Percentiles rank a stretch among this genome's conserved stretches.
phyloP scores from a whole-genome alignment of 257 asterid species.

The Plantago ovata region DNA sequence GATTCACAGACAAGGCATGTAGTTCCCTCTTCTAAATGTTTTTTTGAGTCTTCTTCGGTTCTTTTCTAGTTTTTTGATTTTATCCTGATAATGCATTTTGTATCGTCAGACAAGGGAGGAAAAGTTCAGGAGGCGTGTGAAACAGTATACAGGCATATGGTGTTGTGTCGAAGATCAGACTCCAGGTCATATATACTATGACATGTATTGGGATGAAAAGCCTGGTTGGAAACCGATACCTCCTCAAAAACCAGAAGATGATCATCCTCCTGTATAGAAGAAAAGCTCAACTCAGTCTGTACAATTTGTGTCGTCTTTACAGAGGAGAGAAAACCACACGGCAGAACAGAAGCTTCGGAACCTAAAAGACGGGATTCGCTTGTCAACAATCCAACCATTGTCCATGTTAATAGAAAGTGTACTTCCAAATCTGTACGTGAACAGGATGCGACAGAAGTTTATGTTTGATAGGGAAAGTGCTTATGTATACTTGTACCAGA shows the following conservation, averaged over 20 bases:
- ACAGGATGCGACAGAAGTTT: background rate
- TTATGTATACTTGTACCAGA: slow-evolving; percentile 13
- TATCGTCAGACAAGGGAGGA: slow-evolving; percentile 63
- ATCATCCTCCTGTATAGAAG: slow-evolving; percentile 75
- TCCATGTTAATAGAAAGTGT: slow-evolving; percentile 20
- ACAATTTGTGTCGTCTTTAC: background rate
- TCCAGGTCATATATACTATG: slow-evolving; percentile 89
- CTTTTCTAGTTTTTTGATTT: background rate
- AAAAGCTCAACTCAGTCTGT: slow-evolving; percentile 24
- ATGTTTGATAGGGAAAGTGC: slow-evolving; percentile 8
- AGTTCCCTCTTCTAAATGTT: slow-evolving; percentile 14
- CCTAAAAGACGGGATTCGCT: background rate
- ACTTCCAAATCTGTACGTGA: slow-evolving; percentile 7
- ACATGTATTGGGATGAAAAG: slow-evolving; percentile 95
- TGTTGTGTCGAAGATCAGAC: slow-evolving; percentile 69
- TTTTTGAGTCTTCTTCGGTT: background rate
- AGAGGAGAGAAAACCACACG: background rate
- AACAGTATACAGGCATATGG: slow-evolving; percentile 86
- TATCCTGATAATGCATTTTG: background rate
- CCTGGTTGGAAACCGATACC: slow-evolving; percentile 85
- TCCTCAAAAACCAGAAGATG: slow-evolving; percentile 75
- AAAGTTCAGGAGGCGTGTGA: slow-evolving; percentile 76
- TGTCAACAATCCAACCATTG: background rate
- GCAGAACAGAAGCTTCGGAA: slow-evolving; percentile 12
- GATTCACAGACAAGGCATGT: slow-evolving; percentile 84